These are phyloP conservation scores for Populus hybrid DNA, from an alignment of 441 rosid species.

Conservation along the genomic window DNA sequence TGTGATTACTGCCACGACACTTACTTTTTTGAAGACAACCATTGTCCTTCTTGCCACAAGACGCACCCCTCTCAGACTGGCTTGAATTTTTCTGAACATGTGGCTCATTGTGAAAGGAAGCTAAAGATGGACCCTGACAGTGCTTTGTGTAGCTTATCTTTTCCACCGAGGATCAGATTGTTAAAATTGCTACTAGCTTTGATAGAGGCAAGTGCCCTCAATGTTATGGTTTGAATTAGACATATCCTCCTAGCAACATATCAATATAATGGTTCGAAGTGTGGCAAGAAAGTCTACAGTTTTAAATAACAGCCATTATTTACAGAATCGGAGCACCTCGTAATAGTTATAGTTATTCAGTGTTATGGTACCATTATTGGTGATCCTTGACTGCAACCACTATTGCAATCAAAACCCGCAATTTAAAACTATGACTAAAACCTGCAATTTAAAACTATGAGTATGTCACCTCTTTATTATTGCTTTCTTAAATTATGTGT, in stretches of 20 bases:
- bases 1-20: constrained; percentile 58
- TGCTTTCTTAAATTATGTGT: constrained; percentile 11
- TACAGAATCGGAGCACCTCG: too few relatives aligned
- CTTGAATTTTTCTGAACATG: constrained; percentile 45
- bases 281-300: background rate
- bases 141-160: constrained; percentile 30
- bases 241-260: background rate
- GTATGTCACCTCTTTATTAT: background rate
- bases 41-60: constrained; percentile 55
- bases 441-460: too few relatives aligned
- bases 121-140: constrained; percentile 24
- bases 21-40: constrained; percentile 34
- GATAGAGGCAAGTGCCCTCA: constrained; percentile 45
- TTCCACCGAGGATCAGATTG: constrained; percentile 55
- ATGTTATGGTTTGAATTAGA: background rate
- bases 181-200: constrained; percentile 59
- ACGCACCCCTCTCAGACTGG: constrained; percentile 25
- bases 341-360: too few relatives aligned
- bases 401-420: too few relatives aligned
- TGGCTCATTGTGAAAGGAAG: constrained; percentile 34
- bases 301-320: too few relatives aligned
- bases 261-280: background rate
- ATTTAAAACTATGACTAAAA: too few relatives aligned
- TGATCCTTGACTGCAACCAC: too few relatives aligned
- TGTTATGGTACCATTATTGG: too few relatives aligned